Percentiles rank a stretch among this genome's conserved stretches.
Conservation (phyloP, 1,139 yeast species). For the Suhomyces terraborum region DNA sequence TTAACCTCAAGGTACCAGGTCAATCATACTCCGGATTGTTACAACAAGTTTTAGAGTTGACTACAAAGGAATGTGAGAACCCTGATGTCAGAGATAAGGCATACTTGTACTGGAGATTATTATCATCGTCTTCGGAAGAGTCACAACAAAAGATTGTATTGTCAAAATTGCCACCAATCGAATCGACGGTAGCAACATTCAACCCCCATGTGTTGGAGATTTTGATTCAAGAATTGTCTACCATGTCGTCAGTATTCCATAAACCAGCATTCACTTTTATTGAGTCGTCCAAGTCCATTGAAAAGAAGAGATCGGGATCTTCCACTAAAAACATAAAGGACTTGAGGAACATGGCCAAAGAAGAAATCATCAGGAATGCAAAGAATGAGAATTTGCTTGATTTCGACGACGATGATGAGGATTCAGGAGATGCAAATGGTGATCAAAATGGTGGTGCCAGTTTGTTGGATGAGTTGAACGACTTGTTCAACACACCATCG, state of each 20-base stretch:
- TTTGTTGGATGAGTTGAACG: slow-evolving; percentile 68
- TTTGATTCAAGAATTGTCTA: slow-evolving; percentile 74
- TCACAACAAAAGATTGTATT: slow-evolving; percentile 55
- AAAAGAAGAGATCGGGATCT: slow-evolving; percentile 21
- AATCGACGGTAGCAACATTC: slow-evolving; percentile 69
- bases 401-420: slow-evolving; percentile 67
- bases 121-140: slow-evolving; percentile 53
- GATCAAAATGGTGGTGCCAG: slow-evolving; percentile 23
- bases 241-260: slow-evolving; percentile 87
- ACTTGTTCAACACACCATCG: slow-evolving; percentile 53
- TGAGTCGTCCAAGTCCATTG: slow-evolving; percentile 40
- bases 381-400: slow-evolving; percentile 85
- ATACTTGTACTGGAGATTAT: slow-evolving; percentile 88
- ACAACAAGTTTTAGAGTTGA: slow-evolving; percentile 72
- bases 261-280: slow-evolving; percentile 75
- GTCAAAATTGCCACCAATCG: slow-evolving; percentile 68
- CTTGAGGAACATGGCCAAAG: slow-evolving; percentile 72
- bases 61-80: slow-evolving; percentile 81
- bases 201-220: slow-evolving; percentile 69
- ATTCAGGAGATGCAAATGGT: slow-evolving; percentile 18
- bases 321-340: slow-evolving; percentile 55
- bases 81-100: slow-evolving; percentile 96
- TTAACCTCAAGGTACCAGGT: slow-evolving; percentile 52
- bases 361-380: slow-evolving; percentile 65
- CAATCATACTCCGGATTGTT: slow-evolving; percentile 50